Percentiles rank a stretch among this genome's conserved stretches.
Conservation (phyloP, 257 asterid genomes). For the Lycium ferocissimum region DNA sequence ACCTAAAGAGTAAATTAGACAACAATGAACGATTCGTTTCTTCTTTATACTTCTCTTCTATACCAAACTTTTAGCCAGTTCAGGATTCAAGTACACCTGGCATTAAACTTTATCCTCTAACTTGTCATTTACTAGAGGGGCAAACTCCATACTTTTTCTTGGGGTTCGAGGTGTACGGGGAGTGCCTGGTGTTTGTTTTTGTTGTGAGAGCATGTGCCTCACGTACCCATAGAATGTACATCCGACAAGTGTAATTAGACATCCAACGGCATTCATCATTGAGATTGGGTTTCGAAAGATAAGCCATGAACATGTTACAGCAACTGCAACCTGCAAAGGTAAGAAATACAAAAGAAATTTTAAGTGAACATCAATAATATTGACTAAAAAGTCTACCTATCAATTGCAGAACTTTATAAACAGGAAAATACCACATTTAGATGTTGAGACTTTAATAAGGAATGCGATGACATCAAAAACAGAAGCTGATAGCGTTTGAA, state of each 20-base stretch:
- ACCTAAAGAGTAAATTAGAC: slow-evolving; percentile 29
- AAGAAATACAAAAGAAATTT: neutral
- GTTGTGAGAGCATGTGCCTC: slow-evolving; percentile 70
- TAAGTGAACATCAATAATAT: neutral
- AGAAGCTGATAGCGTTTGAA: neutral
- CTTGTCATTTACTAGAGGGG: slow-evolving; percentile 76
- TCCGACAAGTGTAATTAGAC: slow-evolving; percentile 76
- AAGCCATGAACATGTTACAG: slow-evolving; percentile 92
- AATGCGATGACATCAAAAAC: neutral
- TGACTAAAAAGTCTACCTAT: neutral
- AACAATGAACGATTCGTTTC: neutral
- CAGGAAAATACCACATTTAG: neutral
- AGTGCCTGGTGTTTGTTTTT: slow-evolving; percentile 61
- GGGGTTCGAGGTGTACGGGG: slow-evolving; percentile 78
- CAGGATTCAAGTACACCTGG: neutral
- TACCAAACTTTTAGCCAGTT: slow-evolving; percentile 10
- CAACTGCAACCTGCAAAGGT: slow-evolving; percentile 81
- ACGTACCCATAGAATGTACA: slow-evolving; percentile 95
- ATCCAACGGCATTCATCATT: slow-evolving; percentile 79
- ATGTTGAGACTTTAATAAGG: neutral
- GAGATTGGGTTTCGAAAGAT: slow-evolving; percentile 90
- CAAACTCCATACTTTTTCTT: slow-evolving; percentile 59
- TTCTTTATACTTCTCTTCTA: slow-evolving; percentile 22
- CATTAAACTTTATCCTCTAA: slow-evolving; percentile 66
- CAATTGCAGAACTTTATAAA: neutral